Percentiles rank a stretch among this genome's conserved stretches.
Conservation (phyloP, 805 yeast genomes). For the Kodamaea kakaduensis region DNA sequence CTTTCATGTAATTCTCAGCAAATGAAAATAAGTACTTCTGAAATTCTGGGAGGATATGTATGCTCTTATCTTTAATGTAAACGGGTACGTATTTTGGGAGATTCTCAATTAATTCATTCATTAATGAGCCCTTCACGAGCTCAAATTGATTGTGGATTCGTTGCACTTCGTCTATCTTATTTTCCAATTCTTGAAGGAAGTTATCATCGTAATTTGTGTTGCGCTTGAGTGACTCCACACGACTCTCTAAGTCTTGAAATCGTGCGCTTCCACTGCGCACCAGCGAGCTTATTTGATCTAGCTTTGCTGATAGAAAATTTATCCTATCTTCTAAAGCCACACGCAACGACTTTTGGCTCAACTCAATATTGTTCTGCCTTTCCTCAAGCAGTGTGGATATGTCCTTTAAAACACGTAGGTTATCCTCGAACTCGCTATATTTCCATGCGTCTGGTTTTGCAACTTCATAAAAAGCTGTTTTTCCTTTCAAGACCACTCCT, state of each 20-base stretch:
- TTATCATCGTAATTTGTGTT: constrained; percentile 9
- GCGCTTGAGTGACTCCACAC: constrained; percentile 15
- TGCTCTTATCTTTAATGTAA: constrained; percentile 26
- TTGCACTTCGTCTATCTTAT: constrained; percentile 15
- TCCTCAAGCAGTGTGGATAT: neutral
- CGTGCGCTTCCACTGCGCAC: constrained; percentile 7
- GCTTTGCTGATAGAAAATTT: constrained; percentile 12
- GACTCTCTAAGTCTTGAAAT: neutral
- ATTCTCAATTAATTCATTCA: constrained; percentile 15
- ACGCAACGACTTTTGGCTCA: neutral
- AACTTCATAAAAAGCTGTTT: too few species aligned
- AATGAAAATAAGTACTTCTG: constrained; percentile 31
- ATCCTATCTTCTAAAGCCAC: neutral
- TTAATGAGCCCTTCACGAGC: constrained; percentile 16
- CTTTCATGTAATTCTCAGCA: constrained; percentile 22
- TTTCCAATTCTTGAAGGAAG: constrained; percentile 15
- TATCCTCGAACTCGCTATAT: too few species aligned
- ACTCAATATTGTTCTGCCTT: neutral
- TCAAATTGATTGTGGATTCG: constrained; percentile 13
- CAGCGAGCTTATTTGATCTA: constrained; percentile 15
- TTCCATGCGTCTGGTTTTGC: too few species aligned
- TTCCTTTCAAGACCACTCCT: too few species aligned
- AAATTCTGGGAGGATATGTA: constrained; percentile 39
- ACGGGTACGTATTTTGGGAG: constrained; percentile 33
- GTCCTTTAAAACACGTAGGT: constrained; percentile 1